phyloP scores from a whole-genome alignment of 78 protist species.

The Protostelium mycophagum region DNA sequence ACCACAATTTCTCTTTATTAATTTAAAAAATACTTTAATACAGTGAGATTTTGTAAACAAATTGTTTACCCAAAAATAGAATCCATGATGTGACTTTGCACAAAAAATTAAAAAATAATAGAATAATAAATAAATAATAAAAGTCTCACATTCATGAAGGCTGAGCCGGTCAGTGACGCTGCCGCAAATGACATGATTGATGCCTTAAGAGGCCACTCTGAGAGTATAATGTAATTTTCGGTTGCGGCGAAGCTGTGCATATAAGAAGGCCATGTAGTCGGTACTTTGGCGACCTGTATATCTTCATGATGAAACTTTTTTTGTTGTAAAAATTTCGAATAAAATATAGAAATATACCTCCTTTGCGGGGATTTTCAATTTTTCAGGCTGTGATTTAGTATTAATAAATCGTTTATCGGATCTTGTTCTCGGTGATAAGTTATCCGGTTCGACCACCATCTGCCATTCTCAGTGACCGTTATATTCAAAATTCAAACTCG shows the following conservation, averaged over 20 bases:
- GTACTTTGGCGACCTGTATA: background rate
- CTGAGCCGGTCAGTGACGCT: background rate
- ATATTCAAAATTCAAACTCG: background rate
- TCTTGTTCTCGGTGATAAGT: too few relatives aligned
- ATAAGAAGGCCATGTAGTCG: background rate
- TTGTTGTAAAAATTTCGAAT: too few relatives aligned
- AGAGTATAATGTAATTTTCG: background rate
- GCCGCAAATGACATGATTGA: background rate
- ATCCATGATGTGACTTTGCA: too few relatives aligned
- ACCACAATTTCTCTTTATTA: too few relatives aligned
- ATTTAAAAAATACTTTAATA: too few relatives aligned
- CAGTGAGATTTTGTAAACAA: too few relatives aligned
- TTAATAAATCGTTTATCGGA: too few relatives aligned
- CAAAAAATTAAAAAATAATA: too few relatives aligned
- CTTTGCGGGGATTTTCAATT: background rate
- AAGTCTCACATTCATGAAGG: background rate
- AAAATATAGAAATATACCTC: too few relatives aligned
- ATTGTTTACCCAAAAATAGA: too few relatives aligned
- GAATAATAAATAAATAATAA: too few relatives aligned
- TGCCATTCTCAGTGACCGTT: background rate
- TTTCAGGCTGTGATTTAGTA: too few relatives aligned
- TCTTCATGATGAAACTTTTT: background rate
- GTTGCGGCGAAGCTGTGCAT: background rate
- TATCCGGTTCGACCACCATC: background rate
- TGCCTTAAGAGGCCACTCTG: background rate